Conservation (phyloP, 2,329 filamentous ascomycete genomes). For the Blastomyces emzantsi region DNA sequence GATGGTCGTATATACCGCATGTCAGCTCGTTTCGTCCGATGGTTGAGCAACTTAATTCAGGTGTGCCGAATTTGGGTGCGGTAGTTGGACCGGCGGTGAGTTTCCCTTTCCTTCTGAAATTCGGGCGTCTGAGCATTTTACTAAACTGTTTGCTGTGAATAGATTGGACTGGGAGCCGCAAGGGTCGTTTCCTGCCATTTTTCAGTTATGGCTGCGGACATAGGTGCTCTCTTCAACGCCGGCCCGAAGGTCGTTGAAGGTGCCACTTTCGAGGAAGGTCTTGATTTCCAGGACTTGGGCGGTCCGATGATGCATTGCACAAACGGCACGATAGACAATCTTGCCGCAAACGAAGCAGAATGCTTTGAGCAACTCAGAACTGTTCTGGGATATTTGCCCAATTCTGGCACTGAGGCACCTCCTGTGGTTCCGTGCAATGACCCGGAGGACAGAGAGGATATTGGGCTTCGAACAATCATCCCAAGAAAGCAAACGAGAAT, state of each 20-base stretch:
- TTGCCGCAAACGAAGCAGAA: slow-evolving; percentile 51
- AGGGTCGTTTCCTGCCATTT: slow-evolving; percentile 55
- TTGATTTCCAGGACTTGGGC: slow-evolving; percentile 51
- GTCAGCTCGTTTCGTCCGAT: slow-evolving; percentile 47
- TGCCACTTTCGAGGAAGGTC: slow-evolving; percentile 56
- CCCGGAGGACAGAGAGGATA: slow-evolving; percentile 41
- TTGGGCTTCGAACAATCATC: slow-evolving; percentile 47
- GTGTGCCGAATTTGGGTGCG: slow-evolving; percentile 56
- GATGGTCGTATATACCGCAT: slow-evolving; percentile 53
- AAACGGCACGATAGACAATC: slow-evolving; percentile 58
- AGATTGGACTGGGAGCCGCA: slow-evolving; percentile 54
- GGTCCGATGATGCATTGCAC: slow-evolving; percentile 54
- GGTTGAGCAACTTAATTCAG: slow-evolving; percentile 51
- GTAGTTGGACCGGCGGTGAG: slow-evolving; percentile 51
- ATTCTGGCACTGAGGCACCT: slow-evolving; percentile 48
- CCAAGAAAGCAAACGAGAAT: slow-evolving; percentile 50
- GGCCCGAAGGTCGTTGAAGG: slow-evolving; percentile 54
- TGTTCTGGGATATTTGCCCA: slow-evolving; percentile 50
- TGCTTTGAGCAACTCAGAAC: slow-evolving; percentile 53
- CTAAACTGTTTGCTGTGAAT: background rate
- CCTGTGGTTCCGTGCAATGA: slow-evolving; percentile 43
- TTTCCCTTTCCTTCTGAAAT: slow-evolving; percentile 5
- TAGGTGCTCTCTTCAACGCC: slow-evolving; percentile 55
- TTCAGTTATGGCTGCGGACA: slow-evolving; percentile 55
- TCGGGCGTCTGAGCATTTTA: background rate